Percentiles rank a stretch among this genome's conserved stretches.
phyloP scores from a whole-genome alignment of 2,329 filamentous ascomycete genomes.

The Chaetoscypha palmicola region DNA sequence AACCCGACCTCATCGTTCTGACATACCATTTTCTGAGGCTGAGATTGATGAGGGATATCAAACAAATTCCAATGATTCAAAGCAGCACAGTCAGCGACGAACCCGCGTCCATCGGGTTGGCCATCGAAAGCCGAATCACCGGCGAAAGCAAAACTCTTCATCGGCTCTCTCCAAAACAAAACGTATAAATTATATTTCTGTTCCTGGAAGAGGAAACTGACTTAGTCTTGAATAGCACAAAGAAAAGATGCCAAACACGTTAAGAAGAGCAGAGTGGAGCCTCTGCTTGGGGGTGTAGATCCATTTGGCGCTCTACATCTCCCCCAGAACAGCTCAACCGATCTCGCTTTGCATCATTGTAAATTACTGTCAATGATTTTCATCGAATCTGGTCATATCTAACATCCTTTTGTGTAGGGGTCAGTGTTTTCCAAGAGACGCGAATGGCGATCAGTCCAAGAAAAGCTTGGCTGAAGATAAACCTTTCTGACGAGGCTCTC shows the following conservation, averaged over 20 bases:
- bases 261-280: constrained; percentile 6
- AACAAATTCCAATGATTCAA: too few relatives aligned
- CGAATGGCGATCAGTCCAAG: constrained; percentile 9
- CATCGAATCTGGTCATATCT: too few relatives aligned
- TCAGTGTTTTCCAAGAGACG: constrained; percentile 13
- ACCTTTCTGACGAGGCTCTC: constrained; percentile 12
- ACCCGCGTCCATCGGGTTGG: not conserved
- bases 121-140: not conserved
- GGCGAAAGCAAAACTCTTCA: not conserved
- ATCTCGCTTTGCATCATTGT: constrained; percentile 12
- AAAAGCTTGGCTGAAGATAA: constrained; percentile 10
- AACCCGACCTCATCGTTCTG: too few relatives aligned
- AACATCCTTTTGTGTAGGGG: constrained; percentile 5
- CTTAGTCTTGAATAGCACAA: too few relatives aligned
- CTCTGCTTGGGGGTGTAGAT: constrained; percentile 8
- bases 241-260: not conserved
- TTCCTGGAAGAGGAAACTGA: too few relatives aligned
- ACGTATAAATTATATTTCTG: too few relatives aligned
- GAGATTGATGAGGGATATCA: too few relatives aligned
- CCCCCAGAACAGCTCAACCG: constrained; percentile 7
- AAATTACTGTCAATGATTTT: not conserved
- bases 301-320: constrained; percentile 9
- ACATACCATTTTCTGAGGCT: too few relatives aligned
- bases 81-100: too few relatives aligned
- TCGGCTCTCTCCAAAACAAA: too few relatives aligned